phyloP scores from a whole-genome alignment of 2,329 filamentous ascomycete species.

The Arthrinium puccinioides region DNA sequence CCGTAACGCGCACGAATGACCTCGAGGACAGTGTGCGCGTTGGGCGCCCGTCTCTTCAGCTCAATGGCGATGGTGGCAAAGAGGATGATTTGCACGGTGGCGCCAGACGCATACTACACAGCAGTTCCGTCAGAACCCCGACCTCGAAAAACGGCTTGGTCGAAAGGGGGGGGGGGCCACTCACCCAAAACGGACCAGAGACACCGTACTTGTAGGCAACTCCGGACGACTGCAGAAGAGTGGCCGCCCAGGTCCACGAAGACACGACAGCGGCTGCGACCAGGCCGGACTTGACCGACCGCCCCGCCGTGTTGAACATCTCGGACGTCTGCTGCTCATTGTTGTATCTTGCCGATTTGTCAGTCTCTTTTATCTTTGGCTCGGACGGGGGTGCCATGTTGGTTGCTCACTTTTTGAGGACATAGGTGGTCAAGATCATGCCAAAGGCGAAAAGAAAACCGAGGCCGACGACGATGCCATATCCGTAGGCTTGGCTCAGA shows the following conservation, averaged over 20 bases:
- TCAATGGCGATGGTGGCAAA: constrained; percentile 87
- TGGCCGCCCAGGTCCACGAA: constrained; percentile 87
- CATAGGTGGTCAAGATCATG: constrained; percentile 65
- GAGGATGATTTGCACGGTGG: constrained; percentile 75
- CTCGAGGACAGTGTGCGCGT: constrained; percentile 77
- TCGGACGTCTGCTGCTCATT: constrained; percentile 75
- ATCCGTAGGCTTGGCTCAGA: constrained; percentile 57
- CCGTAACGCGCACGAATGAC: constrained; percentile 70
- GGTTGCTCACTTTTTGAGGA: constrained; percentile 48
- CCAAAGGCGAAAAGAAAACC: constrained; percentile 66
- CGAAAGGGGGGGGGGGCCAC: not conserved
- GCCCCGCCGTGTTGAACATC: constrained; percentile 81
- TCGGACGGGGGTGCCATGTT: not conserved
- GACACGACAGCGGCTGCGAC: constrained; percentile 81
- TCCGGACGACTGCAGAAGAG: constrained; percentile 65
- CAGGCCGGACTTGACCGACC: constrained; percentile 79
- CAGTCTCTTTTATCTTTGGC: not conserved
- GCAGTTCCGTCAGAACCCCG: not conserved
- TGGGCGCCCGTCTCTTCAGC: constrained; percentile 75
- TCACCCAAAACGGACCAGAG: constrained; percentile 42
- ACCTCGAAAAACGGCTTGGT: not conserved
- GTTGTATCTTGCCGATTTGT: constrained; percentile 20
- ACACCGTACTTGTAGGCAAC: constrained; percentile 76
- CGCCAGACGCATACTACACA: constrained; percentile 50
- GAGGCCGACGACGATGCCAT: constrained; percentile 67